phyloP scores from a whole-genome alignment of 2,329 filamentous ascomycete genomes.

The Tolypocladium guangdongense region DNA sequence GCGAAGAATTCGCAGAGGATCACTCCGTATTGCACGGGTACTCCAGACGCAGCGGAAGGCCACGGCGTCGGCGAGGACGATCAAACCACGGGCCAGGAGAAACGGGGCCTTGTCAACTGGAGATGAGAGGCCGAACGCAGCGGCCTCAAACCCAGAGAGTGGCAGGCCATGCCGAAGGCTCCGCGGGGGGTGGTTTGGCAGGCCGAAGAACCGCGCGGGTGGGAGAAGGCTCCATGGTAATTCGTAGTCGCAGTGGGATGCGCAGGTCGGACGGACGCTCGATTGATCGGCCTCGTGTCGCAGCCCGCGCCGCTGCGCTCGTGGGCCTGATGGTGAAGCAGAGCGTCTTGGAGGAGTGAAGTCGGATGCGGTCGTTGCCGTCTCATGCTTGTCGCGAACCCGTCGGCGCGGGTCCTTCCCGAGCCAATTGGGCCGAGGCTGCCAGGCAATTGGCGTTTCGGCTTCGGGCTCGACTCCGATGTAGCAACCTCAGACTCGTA shows the following conservation, averaged over 20 bases:
- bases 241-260: neutral
- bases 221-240: too few relatives aligned
- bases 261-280: neutral
- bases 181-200: too few relatives aligned
- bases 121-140: neutral
- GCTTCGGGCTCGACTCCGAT: neutral
- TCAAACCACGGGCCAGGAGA: neutral
- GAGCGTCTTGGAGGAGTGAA: neutral
- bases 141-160: neutral
- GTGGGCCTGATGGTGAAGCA: neutral
- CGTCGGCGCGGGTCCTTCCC: conserved; percentile 1
- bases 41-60: neutral
- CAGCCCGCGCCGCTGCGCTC: neutral
- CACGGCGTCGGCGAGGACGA: neutral
- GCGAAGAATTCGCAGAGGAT: neutral
- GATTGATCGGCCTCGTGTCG: too few relatives aligned
- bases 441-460: conserved; percentile 5
- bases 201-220: too few relatives aligned
- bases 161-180: neutral
- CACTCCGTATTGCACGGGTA: too few relatives aligned
- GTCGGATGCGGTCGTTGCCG: neutral
- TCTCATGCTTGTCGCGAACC: conserved; percentile 2
- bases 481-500: neutral
- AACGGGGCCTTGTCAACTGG: neutral
- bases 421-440: neutral